Percentiles rank a stretch among this genome's conserved stretches.
These are phyloP conservation scores for Gyrodon lividus DNA, from an alignment of 768 basidiomycete species.

Conservation along the genomic window DNA sequence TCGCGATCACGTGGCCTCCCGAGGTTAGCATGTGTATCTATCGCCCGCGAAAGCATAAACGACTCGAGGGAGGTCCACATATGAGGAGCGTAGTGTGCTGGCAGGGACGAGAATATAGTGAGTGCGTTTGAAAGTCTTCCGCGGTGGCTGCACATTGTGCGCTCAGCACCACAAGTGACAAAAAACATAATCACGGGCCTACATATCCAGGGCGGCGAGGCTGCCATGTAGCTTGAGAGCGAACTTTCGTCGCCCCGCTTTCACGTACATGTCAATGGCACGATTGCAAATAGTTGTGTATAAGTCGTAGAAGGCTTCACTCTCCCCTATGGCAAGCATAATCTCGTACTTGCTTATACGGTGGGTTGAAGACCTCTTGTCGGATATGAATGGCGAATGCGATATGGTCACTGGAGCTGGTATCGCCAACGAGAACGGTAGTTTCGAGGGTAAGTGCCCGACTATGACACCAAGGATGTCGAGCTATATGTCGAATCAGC, in stretches of 20 bases:
- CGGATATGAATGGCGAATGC: slow-evolving; percentile 17
- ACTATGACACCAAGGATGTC: slow-evolving; percentile 77
- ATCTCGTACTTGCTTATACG: slow-evolving; percentile 63
- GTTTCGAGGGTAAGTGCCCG: slow-evolving; percentile 66
- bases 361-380: slow-evolving; percentile 22
- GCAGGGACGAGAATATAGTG: slow-evolving; percentile 73
- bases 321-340: slow-evolving; percentile 51
- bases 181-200: slow-evolving; percentile 33
- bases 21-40: slow-evolving; percentile 63
- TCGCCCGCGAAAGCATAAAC: slow-evolving; percentile 71
- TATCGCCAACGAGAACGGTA: slow-evolving; percentile 69
- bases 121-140: slow-evolving; percentile 61
- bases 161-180: slow-evolving; percentile 8
- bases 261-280: slow-evolving; percentile 81
- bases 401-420: slow-evolving; percentile 11
- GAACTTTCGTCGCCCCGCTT: slow-evolving; percentile 80
- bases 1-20: slow-evolving; percentile 63
- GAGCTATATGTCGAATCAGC: slow-evolving; percentile 48
- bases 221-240: slow-evolving; percentile 83
- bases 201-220: slow-evolving; percentile 89
- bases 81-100: slow-evolving; percentile 82
- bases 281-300: slow-evolving; percentile 76
- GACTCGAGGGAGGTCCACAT: slow-evolving; percentile 80
- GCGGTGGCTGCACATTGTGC: slow-evolving; percentile 54
- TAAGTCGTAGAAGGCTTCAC: slow-evolving; percentile 69